Base-by-base conservation (phyloP, 2,329 filamentous ascomycete species). In the Ophiostoma sp. region DNA sequence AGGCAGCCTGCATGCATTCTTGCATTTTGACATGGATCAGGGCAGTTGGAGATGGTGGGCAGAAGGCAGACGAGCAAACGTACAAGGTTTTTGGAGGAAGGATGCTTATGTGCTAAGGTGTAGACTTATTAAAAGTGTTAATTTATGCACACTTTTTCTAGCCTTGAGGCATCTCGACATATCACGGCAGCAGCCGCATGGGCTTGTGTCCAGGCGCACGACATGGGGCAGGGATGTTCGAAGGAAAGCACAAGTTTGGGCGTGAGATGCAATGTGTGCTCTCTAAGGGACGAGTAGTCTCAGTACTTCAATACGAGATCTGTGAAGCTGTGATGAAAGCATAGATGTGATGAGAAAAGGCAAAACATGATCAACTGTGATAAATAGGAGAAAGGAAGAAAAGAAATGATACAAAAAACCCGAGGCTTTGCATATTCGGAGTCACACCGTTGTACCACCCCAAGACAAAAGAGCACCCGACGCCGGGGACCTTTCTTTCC, bases 1-100 rank as follows among this genome's bases (percentile, higher is more conserved):
- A 68, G 36, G 64, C 64, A 68, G 64, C 64, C 42, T 68, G 28
- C 64, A 50, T 69, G 66, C 45, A 55, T 52, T 42, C n/a, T n/a
- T 69, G 66, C 45, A 36, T 19, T 19, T 48, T 28, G 66, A 55
- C 66, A 69, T 25, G 48, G 48, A 36, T 31, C 28, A 19, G 66
- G 48, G 8, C 1, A 6, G 19, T 50, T 33, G 11, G 11, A 17
- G n/a, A 55, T 3, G 45, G 45, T 17, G 6, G 45, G 19, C 45
- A n/a, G 19, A 50, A 50, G 45, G 45, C 45, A 50, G 15, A 36
- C 33, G 8, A 36, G 45, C 17, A 50, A 50, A 50, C 17, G 45
- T 17, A 19, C 12, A 50, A 50, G 12, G 17, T 19, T 17, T 3
- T 8, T 25, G 52, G 22, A 25, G 36, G 36, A 42, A 28, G 39